Conservation (phyloP, 1,284 basidiomycete genomes). For the Mycena sp. region DNA sequence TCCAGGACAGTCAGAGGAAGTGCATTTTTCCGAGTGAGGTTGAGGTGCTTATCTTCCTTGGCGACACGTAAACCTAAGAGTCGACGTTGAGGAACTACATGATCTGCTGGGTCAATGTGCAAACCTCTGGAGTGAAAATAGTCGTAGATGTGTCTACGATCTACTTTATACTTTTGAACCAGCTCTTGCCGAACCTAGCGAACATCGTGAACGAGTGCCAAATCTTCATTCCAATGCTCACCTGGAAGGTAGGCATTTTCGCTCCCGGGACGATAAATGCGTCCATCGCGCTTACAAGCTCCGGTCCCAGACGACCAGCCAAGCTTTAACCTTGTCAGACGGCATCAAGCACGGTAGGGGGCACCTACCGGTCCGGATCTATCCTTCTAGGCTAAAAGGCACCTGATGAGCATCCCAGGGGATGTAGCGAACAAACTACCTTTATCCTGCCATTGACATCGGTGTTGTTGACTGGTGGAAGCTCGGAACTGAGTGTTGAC, state of each 20-base stretch:
- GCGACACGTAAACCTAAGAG: constrained; percentile 69
- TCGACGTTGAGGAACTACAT: no score
- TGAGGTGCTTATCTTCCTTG: constrained; percentile 69
- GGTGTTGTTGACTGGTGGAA: neutral
- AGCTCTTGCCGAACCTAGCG: constrained; percentile 64
- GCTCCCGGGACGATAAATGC: constrained; percentile 70
- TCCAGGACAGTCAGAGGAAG: no score
- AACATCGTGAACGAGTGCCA: neutral
- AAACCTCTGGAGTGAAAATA: constrained; percentile 72
- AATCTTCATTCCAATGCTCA: neutral
- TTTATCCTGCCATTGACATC: constrained; percentile 15
- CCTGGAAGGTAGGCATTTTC: constrained; percentile 74
- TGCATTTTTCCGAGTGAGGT: constrained; percentile 54
- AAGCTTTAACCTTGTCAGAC: constrained; percentile 50
- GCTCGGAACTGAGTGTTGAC: constrained; percentile 7
- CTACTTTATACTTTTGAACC: constrained; percentile 72
- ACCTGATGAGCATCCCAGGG: neutral
- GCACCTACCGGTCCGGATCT: constrained; percentile 49
- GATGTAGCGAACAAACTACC: neutral
- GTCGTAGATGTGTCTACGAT: constrained; percentile 78
- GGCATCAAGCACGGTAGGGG: neutral
- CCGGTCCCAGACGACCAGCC: constrained; percentile 69
- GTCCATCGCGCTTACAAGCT: constrained; percentile 74
- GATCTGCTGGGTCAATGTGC: neutral
- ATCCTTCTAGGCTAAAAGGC: constrained; percentile 50